These are phyloP conservation scores for Leptographium flavum DNA, from an alignment of 2,329 filamentous ascomycete species.

Conservation along the genomic window DNA sequence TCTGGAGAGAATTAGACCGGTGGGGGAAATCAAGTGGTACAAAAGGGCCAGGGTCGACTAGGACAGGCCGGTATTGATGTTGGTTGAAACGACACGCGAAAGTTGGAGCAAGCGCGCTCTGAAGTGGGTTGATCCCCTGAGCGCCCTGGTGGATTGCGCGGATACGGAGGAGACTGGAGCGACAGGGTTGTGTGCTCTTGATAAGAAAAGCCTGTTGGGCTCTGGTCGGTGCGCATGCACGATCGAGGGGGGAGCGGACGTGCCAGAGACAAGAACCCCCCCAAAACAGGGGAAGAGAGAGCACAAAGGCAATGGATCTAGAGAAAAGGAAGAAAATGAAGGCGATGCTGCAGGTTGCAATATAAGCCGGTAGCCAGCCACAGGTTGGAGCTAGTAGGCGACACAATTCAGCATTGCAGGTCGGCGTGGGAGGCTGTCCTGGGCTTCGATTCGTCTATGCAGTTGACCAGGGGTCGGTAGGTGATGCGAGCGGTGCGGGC, in stretches of 20 bases:
- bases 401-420: too few species aligned
- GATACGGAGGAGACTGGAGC: background rate
- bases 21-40: background rate
- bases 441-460: too few species aligned
- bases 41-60: background rate
- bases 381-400: too few species aligned
- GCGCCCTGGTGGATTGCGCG: background rate
- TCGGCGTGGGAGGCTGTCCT: too few species aligned
- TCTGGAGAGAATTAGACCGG: background rate
- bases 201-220: background rate
- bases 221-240: background rate
- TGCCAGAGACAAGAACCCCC: too few species aligned
- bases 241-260: background rate
- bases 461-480: too few species aligned
- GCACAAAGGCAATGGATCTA: too few species aligned
- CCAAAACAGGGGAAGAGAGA: background rate
- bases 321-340: background rate
- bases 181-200: background rate
- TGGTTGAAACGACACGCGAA: conserved; percentile 13
- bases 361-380: too few species aligned
- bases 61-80: background rate
- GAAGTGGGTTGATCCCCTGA: background rate
- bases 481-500: too few species aligned
- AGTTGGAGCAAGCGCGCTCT: conserved; percentile 21
- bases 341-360: too few species aligned